Evolutionary conservation across 768 basidiomycete genomes (phyloP).

Genomic region (Collybia nuda): DNA sequence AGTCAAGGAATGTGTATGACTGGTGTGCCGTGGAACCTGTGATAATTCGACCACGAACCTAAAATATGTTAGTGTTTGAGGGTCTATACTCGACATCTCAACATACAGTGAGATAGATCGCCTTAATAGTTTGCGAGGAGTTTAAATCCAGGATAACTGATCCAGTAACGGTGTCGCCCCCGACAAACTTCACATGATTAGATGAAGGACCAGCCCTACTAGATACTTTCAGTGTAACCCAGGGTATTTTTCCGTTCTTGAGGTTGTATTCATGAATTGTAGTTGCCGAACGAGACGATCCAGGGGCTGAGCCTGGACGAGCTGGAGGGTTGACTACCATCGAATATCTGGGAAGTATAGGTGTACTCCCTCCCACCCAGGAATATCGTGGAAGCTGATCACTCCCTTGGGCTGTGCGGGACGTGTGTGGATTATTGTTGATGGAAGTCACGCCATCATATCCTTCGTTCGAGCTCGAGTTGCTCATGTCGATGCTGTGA

Average conservation of each 20-base stretch:
- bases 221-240: slow-evolving; percentile 24
- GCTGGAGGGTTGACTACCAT: too few species aligned
- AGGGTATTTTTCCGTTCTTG: slow-evolving; percentile 9
- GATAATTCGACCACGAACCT: slow-evolving; percentile 30
- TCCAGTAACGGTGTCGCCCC: slow-evolving; percentile 24
- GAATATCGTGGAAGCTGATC: too few species aligned
- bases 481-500: too few species aligned
- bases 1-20: slow-evolving; percentile 27
- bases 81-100: background rate
- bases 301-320: too few species aligned
- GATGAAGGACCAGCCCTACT: slow-evolving; percentile 19
- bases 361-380: too few species aligned
- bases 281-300: too few species aligned
- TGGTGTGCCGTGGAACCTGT: slow-evolving; percentile 26
- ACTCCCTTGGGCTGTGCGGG: too few species aligned
- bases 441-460: too few species aligned
- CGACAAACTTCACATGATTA: slow-evolving; percentile 19
- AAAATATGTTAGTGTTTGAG: background rate
- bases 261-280: too few species aligned
- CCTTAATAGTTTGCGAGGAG: slow-evolving; percentile 23
- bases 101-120: slow-evolving; percentile 25
- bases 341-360: too few species aligned
- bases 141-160: slow-evolving; percentile 28
- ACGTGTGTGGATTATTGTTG: too few species aligned
- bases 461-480: too few species aligned